Base-by-base conservation (phyloP, 2,329 filamentous ascomycete species). In the Bipolaris zeicola region DNA sequence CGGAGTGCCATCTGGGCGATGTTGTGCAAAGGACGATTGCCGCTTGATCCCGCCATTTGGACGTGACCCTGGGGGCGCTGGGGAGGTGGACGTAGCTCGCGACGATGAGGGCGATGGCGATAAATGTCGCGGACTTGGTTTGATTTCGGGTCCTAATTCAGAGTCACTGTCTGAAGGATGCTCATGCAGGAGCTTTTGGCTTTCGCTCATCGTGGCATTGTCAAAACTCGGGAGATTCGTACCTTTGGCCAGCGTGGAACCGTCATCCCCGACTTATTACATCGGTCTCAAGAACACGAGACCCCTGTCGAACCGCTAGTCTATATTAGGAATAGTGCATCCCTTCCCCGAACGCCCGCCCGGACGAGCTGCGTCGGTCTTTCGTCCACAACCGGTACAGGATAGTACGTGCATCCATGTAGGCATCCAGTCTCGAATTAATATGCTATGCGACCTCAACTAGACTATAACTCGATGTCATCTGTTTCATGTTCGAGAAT, bases 1-100 rank as follows among this genome's bases (percentile, higher is more conserved):
- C 16, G 88, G 84, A 34, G 85, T 83, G 58, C 80, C 80, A 64
- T 78, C 73, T 5, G 76, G 75, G 48, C 80, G 71, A 13, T 71
- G 76, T 53, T 81, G 80, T 2, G 80, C 80, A 56, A 82, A 78
- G 0, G 79, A 81, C 6, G 76, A 78, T 52, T 77, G 74, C 13
- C 77, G 72, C 57, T 72, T 73, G 24, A 66, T 59, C 47, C 60
- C 58, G 34, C 65, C 67, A 57, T 68, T 68, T 6, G 69, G 67
- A 26, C 65, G 62, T 36, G 64, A 61, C 42, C 63, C 66, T 7
- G 64, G 63, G 3, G 64, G 62, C 22, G 64, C 69, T 55, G 71
- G 71, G 3, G 72, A 75, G 13, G 63, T 55, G 16, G 71, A 74
- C 1, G 66, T 61, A 26, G 66, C 62, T 52, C 70, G 67, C 31